phyloP scores from a whole-genome alignment of 2,329 filamentous ascomycete species.

The Hymenoscyphus albidus region DNA sequence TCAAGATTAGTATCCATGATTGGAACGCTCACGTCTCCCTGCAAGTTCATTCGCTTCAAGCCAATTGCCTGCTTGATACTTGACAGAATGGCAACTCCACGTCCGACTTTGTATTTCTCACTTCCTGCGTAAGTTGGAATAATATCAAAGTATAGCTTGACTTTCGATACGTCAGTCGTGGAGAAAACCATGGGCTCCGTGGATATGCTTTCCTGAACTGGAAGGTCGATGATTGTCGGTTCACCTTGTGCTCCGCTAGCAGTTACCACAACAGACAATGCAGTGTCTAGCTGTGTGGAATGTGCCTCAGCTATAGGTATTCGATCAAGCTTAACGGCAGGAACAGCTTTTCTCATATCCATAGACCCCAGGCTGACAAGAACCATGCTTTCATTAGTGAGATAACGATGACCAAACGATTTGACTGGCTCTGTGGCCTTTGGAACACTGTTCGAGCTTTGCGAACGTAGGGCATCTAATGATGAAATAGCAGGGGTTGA shows the following conservation, averaged over 20 bases:
- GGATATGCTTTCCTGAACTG: constrained; percentile 87
- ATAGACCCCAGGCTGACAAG: constrained; percentile 91
- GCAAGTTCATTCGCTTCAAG: constrained; percentile 81
- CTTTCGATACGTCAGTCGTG: constrained; percentile 70
- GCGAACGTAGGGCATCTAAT: constrained; percentile 55
- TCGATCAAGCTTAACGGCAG: constrained; percentile 80
- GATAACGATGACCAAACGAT: constrained; percentile 91
- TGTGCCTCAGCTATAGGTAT: constrained; percentile 87
- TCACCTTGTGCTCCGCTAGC: constrained; percentile 83
- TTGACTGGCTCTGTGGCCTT: constrained; percentile 76
- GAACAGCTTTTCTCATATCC: constrained; percentile 79
- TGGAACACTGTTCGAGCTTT: constrained; percentile 39
- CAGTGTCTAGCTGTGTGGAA: constrained; percentile 89
- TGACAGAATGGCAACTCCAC: constrained; percentile 82
- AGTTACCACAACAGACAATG: constrained; percentile 84
- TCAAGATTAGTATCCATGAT: constrained; percentile 79
- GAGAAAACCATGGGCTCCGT: constrained; percentile 93
- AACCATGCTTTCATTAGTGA: constrained; percentile 83
- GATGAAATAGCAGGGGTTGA: constrained; percentile 55
- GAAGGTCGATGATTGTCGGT: constrained; percentile 83
- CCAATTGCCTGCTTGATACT: constrained; percentile 80
- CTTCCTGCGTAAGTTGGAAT: constrained; percentile 92
- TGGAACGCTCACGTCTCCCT: constrained; percentile 88
- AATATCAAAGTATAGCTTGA: constrained; percentile 90
- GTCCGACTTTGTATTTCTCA: constrained; percentile 82